Conservation (phyloP, 305 asterid species). For the Galium porrigens region DNA sequence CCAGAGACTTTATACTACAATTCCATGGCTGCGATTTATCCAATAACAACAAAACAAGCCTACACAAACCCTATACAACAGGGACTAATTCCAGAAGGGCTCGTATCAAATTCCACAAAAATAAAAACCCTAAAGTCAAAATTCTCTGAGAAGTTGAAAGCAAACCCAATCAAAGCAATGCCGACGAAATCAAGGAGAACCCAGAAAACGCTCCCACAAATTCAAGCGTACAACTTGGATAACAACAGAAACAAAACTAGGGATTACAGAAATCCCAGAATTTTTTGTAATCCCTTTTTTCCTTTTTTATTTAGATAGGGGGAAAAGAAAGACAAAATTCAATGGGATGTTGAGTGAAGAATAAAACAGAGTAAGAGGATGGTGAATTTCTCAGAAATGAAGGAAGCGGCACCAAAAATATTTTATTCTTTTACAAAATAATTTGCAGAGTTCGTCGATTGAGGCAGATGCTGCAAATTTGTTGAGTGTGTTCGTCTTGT, state of each 20-base stretch:
- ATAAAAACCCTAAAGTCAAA: constrained; percentile 16
- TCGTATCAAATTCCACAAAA: not conserved
- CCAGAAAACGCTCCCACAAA: constrained; percentile 5
- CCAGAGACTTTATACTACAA: not conserved
- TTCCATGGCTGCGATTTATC: not conserved
- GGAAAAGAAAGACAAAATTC: not conserved
- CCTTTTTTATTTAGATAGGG: not conserved
- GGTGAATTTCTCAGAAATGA: constrained; percentile 8
- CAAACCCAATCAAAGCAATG: constrained; percentile 17
- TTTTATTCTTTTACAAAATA: not conserved
- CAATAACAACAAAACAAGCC: not conserved
- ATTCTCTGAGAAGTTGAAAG: constrained; percentile 11
- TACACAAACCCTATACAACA: constrained; percentile 7
- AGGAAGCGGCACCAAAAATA: not conserved
- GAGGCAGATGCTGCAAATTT: constrained; percentile 12
- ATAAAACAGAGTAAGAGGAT: constrained; percentile 12
- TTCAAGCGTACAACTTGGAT: not conserved
- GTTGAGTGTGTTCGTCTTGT: constrained; percentile 10
- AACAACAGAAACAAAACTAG: not conserved
- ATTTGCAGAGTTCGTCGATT: constrained; percentile 13
- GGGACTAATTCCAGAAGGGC: not conserved
- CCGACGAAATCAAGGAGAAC: constrained; percentile 8
- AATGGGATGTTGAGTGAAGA: constrained; percentile 11
- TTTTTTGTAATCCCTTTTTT: not conserved
- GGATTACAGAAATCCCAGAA: constrained; percentile 3